A percentile compares a stretch with the other conserved stretches of the same genome.
Conservation (phyloP, 2,329 filamentous ascomycete genomes). For the Fusarium austroafricanum region DNA sequence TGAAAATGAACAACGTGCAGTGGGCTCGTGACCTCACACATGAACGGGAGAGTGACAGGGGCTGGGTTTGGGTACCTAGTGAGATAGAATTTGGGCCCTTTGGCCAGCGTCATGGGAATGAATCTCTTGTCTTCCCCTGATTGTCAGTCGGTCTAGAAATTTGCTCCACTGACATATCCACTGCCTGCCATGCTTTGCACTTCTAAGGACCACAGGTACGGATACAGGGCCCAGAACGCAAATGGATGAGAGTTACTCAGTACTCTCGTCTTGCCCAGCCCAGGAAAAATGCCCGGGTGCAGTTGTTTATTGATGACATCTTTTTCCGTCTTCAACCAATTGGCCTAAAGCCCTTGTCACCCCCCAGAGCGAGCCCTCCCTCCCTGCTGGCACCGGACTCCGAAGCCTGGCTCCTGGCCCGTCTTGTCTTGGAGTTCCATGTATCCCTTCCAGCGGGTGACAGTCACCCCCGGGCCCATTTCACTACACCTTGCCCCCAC, state of each 20-base stretch:
- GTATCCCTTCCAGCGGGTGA: slow-evolving; percentile 21
- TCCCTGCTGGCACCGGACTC: slow-evolving; percentile 8
- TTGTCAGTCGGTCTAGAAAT: slow-evolving; percentile 14
- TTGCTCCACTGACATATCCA: slow-evolving; percentile 24
- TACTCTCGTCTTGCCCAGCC: background rate
- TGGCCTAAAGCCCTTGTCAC: slow-evolving; percentile 10
- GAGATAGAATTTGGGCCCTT: slow-evolving; percentile 29
- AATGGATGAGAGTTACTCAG: background rate
- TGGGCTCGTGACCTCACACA: slow-evolving; percentile 40
- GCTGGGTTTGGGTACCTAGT: slow-evolving; percentile 9
- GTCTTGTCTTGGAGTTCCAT: background rate
- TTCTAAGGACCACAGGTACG: background rate
- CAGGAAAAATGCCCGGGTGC: slow-evolving; percentile 9
- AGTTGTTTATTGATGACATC: slow-evolving; percentile 11
- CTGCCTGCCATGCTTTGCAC: slow-evolving; percentile 17
- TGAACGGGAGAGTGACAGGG: slow-evolving; percentile 33
- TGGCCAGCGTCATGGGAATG: slow-evolving; percentile 32
- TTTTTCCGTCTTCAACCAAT: slow-evolving; percentile 4
- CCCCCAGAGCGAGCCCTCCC: background rate
- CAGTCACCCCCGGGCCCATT: slow-evolving; percentile 36
- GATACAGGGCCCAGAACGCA: background rate
- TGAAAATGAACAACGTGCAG: slow-evolving; percentile 9
- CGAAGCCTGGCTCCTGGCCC: slow-evolving; percentile 1
- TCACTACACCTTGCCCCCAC: slow-evolving; percentile 40
- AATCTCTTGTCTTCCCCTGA: slow-evolving; percentile 27